A percentile compares a stretch with the other conserved stretches of the same genome.
Conservation (phyloP, 2,329 filamentous ascomycete genomes). For the Akanthomyces lecanii region DNA sequence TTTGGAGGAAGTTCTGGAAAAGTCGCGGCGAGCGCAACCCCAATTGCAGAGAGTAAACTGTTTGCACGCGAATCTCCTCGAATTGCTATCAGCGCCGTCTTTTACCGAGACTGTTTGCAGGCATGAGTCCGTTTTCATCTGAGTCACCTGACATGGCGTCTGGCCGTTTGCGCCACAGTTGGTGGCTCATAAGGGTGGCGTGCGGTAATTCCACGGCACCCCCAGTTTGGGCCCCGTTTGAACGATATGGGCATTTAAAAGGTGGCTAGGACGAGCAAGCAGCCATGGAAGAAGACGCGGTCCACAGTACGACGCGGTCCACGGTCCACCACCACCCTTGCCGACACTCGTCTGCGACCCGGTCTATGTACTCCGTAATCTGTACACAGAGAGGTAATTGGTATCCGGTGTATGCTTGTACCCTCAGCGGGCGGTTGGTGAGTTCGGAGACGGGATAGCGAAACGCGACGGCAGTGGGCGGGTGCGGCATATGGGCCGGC, state of each 20-base stretch:
- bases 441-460: background rate
- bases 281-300: background rate
- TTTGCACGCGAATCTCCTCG: background rate
- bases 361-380: background rate
- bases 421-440: background rate
- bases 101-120: slow-evolving; percentile 12
- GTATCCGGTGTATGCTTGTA: background rate
- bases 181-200: slow-evolving; percentile 8
- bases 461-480: background rate
- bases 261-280: slow-evolving; percentile 9
- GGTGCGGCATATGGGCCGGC: background rate
- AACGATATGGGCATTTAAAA: slow-evolving; percentile 8
- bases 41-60: background rate
- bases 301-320: slow-evolving; percentile 12
- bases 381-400: background rate
- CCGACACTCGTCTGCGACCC: background rate
- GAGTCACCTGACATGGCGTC: slow-evolving; percentile 13
- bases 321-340: background rate
- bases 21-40: too few relatives aligned
- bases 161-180: slow-evolving; percentile 17
- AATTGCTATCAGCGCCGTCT: background rate
- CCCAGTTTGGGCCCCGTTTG: slow-evolving; percentile 14
- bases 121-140: slow-evolving; percentile 11
- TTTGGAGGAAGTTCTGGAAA: background rate
- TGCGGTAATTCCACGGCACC: slow-evolving; percentile 17